A percentile compares a stretch with the other conserved stretches of the same genome.
These are phyloP conservation scores for Fusarium neocosmosporiellum DNA, from an alignment of 2,329 filamentous ascomycete species.

Conservation along the genomic window DNA sequence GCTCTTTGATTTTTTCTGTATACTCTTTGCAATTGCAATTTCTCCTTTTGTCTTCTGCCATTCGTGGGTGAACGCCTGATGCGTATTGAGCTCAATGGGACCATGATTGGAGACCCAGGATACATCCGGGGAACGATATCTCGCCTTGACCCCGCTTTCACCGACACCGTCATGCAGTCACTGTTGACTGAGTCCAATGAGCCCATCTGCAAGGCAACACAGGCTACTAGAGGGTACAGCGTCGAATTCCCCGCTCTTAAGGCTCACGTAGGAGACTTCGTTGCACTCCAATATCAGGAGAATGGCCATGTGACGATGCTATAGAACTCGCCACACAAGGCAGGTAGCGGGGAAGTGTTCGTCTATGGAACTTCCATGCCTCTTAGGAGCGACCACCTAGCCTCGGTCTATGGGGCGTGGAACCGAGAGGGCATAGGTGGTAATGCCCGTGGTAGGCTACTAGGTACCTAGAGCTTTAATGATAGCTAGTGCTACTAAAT, in stretches of 20 bases:
- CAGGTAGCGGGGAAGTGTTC: background rate
- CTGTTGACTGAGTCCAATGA: background rate
- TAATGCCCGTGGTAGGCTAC: background rate
- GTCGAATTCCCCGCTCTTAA: background rate
- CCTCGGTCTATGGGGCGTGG: background rate
- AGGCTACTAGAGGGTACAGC: background rate
- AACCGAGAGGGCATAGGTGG: background rate
- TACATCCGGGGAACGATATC: background rate
- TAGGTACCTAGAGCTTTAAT: background rate
- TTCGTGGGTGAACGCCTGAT: background rate
- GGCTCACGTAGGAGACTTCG: background rate
- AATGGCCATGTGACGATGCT: background rate
- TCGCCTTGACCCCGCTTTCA: background rate
- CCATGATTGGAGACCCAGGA: background rate
- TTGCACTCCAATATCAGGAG: background rate
- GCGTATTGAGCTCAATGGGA: background rate
- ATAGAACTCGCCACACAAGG: background rate
- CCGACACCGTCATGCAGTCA: background rate
- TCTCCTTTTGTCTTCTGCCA: background rate
- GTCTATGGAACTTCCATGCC: background rate
- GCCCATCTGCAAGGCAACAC: background rate
- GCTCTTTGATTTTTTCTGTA: background rate
- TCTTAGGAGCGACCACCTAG: background rate
- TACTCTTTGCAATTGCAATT: background rate
- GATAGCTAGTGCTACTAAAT: background rate